Evolutionary conservation across 306 rosid species (phyloP), one percentile per base, ranked within the genome.

Genomic region (Rosa chinensis): DNA sequence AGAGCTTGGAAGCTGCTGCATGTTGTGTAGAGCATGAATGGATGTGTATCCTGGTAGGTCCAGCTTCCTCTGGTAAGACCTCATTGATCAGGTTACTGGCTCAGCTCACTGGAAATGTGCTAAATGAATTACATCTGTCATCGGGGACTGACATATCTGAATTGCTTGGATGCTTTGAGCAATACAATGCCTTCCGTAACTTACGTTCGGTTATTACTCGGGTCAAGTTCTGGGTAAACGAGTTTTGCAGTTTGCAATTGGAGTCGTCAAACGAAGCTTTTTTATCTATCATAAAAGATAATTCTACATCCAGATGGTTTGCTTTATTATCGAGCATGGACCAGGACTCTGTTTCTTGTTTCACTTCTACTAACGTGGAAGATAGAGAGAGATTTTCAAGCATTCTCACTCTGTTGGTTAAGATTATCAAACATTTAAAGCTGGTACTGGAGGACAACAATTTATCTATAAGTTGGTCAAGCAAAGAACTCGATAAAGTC

Each of bases 101-200:
- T 37, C 88, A 88, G 85, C 97, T 95, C 77, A 89, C 97, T 10
- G 97, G 99, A 50, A 91, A 91, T 74, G 90, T 89, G 45, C 86
- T 95, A 32, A 90, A 92, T 82, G 97, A 95, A 84, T 63, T 92
- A 53, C 94, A 91, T 87, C 97, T 95, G 75, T 95, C 99, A 47
- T 85, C 98, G 68, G 97, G 95, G 17, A 92, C 99, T 55, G 99
- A 95, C 82, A 95, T 92, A 70, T 95, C 96, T 73, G 99, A 95
- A 81, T 82, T 95, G 72, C 92, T 94, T 70, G 99, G 99, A 63
- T 92, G 96, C 83, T 95, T 95, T 82, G 97, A 95, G 86, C 99
- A 95, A 81, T 92, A 91, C 70, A 87, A 95, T 75, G 90, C 92
- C 66, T 73, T 90, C 73, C 89, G 96, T 21, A 89, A 83, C 77